Percentiles rank a stretch among this genome's conserved stretches.
phyloP scores from a whole-genome alignment of 176 grass and related monocot species.

The Avena eriantha region DNA sequence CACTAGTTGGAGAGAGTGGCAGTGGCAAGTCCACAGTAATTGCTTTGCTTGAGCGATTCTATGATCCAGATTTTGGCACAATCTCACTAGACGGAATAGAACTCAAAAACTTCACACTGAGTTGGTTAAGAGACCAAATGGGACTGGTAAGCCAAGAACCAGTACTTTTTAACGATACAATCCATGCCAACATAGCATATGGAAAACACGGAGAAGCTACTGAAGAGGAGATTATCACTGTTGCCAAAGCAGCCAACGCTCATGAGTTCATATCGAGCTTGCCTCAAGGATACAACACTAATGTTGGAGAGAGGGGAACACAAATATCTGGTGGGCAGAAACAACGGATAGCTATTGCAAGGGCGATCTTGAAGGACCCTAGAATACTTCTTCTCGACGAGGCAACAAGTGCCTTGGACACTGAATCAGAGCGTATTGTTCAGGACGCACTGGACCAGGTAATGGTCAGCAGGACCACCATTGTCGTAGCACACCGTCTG shows the following conservation, averaged over 20 bases:
- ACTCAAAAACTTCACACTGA: constrained; percentile 46
- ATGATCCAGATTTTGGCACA: constrained; percentile 59
- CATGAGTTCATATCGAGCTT: constrained; percentile 55
- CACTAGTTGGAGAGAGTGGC: constrained; percentile 74
- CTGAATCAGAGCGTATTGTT: constrained; percentile 58
- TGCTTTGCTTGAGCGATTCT: constrained; percentile 68
- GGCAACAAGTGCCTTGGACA: constrained; percentile 62
- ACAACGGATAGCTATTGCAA: constrained; percentile 62
- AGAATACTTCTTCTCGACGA: constrained; percentile 62
- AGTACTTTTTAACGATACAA: constrained; percentile 60
- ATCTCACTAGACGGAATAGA: constrained; percentile 61
- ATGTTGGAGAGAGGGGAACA: constrained; percentile 53
- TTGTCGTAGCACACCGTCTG: constrained; percentile 58
- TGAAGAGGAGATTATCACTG: constrained; percentile 48
- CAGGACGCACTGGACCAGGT: constrained; percentile 54
- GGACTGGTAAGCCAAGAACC: constrained; percentile 71
- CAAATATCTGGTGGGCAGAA: constrained; percentile 70
- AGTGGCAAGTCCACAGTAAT: constrained; percentile 80
- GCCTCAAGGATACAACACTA: constrained; percentile 55
- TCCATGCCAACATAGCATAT: constrained; percentile 59
- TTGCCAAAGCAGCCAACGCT: constrained; percentile 48
- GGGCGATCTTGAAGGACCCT: constrained; percentile 60
- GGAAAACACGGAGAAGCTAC: constrained; percentile 52
- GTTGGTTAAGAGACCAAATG: constrained; percentile 70
- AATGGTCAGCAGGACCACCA: constrained; percentile 51